These are phyloP conservation scores for Cymbopogon flexuosus DNA, from an alignment of 202 grass and related monocot species.

Conservation along the genomic window DNA sequence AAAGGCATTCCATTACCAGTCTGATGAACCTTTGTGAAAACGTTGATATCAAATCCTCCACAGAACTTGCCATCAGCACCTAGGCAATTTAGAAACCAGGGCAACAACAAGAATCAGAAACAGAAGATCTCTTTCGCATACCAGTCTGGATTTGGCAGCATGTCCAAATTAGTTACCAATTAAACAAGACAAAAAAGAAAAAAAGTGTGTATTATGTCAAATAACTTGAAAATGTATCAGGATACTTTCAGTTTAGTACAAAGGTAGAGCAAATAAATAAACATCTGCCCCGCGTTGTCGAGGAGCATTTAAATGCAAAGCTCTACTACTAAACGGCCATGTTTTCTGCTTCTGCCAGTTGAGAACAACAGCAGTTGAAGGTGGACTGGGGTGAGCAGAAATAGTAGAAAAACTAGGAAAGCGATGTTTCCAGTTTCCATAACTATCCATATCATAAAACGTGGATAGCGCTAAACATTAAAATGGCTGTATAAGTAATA, in stretches of 20 bases:
- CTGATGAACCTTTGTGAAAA: slow-evolving; percentile 70
- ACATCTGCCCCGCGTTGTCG: not conserved
- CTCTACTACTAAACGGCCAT: not conserved
- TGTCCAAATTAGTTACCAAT: not conserved
- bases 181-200: not conserved
- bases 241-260: not conserved
- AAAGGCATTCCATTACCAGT: slow-evolving; percentile 43
- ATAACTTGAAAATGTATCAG: not conserved
- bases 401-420: not conserved
- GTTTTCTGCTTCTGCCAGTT: not conserved
- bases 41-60: slow-evolving; percentile 90
- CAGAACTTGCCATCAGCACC: slow-evolving; percentile 66
- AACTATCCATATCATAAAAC: not conserved
- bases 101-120: not conserved
- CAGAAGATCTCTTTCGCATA: not conserved
- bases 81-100: slow-evolving; percentile 40
- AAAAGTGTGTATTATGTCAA: not conserved
- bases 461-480: not conserved
- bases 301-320: not conserved
- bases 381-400: not conserved
- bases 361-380: not conserved
- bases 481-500: not conserved
- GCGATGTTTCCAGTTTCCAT: not conserved
- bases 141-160: not conserved
- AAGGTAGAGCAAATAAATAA: not conserved